Evolutionary conservation across 305 asterid species (phyloP).

Genomic region (Rubia tinctorum): DNA sequence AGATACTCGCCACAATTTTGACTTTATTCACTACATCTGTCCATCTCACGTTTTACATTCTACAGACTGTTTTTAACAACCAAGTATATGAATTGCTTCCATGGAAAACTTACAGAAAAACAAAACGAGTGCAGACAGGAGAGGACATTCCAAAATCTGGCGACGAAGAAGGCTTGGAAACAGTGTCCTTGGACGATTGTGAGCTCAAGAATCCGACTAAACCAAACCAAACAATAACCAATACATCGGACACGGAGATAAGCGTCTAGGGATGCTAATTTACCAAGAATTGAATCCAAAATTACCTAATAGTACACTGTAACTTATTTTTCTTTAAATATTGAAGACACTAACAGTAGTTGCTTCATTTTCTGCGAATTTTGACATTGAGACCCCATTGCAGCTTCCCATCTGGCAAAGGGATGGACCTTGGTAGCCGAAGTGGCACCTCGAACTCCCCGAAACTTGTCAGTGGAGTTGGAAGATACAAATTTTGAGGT

Average conservation of each 20-base stretch:
- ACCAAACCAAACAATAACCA: no score
- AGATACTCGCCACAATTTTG: no score
- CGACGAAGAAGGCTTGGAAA: not conserved
- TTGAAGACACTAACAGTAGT: not conserved
- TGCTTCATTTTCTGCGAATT: slow-evolving; percentile 39
- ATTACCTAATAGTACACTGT: not conserved
- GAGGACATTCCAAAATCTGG: not conserved
- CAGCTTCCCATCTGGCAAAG: slow-evolving; percentile 50
- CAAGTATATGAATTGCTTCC: no score
- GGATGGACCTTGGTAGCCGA: slow-evolving; percentile 72
- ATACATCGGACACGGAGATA: no score
- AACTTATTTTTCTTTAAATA: not conserved
- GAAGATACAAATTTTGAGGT: slow-evolving; percentile 66
- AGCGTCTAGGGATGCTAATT: not conserved
- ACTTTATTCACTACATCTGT: no score
- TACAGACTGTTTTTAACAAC: no score
- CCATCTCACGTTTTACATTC: no score
- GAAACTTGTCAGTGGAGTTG: slow-evolving; percentile 56
- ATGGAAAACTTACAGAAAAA: no score
- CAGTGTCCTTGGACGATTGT: not conserved
- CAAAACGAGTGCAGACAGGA: not conserved
- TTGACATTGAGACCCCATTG: slow-evolving; percentile 47
- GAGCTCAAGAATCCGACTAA: not conserved
- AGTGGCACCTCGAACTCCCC: slow-evolving; percentile 89
- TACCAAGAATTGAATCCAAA: not conserved